A percentile compares a stretch with the other conserved stretches of the same genome.
These are phyloP conservation scores for Phylloporus arenicola DNA, from an alignment of 768 basidiomycete genomes.

Conservation along the genomic window DNA sequence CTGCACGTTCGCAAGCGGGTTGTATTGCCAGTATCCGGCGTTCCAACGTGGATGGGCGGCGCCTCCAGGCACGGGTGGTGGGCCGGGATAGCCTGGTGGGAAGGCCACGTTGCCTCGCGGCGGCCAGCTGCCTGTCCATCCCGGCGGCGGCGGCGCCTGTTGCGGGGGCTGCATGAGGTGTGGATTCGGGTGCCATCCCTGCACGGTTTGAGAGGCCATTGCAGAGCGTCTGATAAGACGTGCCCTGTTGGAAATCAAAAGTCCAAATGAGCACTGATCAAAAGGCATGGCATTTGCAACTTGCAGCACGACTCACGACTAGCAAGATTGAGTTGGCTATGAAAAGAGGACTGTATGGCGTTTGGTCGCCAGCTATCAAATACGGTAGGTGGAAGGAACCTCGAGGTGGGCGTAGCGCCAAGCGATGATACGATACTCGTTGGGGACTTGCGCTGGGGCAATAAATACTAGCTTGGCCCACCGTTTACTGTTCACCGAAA, in stretches of 20 bases:
- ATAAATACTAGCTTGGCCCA: conserved; percentile 7
- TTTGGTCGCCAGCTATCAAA: neutral
- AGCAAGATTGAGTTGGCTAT: neutral
- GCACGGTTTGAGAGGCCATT: conserved; percentile 23
- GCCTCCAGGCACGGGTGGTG: conserved; percentile 54
- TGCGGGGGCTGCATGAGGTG: conserved; percentile 28
- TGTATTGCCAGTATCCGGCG: conserved; percentile 48
- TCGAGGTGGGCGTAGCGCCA: neutral
- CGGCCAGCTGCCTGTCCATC: conserved; percentile 38
- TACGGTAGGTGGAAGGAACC: neutral
- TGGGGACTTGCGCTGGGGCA: neutral
- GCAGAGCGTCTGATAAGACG: neutral
- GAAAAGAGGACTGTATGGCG: neutral
- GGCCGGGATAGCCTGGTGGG: conserved; percentile 35
- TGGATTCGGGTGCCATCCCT: conserved; percentile 32
- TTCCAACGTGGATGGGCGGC: conserved; percentile 45
- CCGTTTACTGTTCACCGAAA: conserved; percentile 6
- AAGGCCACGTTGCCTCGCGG: conserved; percentile 24
- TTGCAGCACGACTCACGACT: neutral
- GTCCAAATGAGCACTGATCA: conserved; percentile 10
- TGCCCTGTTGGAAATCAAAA: neutral
- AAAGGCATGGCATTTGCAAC: neutral
- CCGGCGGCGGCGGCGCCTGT: conserved; percentile 21
- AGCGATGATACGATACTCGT: neutral
- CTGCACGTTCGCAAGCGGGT: conserved; percentile 35